A percentile compares a stretch with the other conserved stretches of the same genome.
phyloP scores from a whole-genome alignment of 805 yeast species.

The Sugiyamaella floridensis region DNA sequence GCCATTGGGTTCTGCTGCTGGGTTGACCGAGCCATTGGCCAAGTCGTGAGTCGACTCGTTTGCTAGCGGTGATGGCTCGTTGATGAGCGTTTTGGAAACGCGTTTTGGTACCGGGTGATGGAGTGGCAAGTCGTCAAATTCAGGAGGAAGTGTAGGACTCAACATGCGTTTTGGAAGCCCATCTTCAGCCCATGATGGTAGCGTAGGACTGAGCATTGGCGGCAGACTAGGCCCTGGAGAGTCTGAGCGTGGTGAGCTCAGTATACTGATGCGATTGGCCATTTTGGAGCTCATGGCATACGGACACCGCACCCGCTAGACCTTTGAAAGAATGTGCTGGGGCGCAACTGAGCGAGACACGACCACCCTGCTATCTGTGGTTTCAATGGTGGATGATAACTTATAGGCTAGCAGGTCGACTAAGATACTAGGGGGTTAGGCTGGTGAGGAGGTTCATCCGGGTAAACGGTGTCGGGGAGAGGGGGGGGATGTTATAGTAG shows the following conservation, averaged over 20 bases:
- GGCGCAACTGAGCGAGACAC: too few relatives aligned
- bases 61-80: conserved; percentile 1
- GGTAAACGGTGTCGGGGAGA: too few relatives aligned
- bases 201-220: conserved; percentile 34
- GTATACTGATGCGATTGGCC: background rate
- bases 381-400: background rate
- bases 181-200: conserved; percentile 29
- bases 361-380: background rate
- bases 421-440: too few relatives aligned
- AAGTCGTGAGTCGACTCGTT: background rate
- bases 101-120: conserved; percentile 14
- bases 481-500: too few relatives aligned
- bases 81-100: background rate
- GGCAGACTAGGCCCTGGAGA: conserved; percentile 21
- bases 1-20: background rate
- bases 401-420: too few relatives aligned
- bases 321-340: background rate
- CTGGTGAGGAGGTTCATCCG: too few relatives aligned
- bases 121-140: conserved; percentile 19
- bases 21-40: background rate
- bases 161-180: conserved; percentile 29
- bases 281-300: background rate
- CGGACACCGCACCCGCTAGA: background rate
- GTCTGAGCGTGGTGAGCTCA: conserved; percentile 1
- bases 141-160: conserved; percentile 36